Evolutionary conservation across 768 basidiomycete species (phyloP).

Genomic region (Lactarius vividus): DNA sequence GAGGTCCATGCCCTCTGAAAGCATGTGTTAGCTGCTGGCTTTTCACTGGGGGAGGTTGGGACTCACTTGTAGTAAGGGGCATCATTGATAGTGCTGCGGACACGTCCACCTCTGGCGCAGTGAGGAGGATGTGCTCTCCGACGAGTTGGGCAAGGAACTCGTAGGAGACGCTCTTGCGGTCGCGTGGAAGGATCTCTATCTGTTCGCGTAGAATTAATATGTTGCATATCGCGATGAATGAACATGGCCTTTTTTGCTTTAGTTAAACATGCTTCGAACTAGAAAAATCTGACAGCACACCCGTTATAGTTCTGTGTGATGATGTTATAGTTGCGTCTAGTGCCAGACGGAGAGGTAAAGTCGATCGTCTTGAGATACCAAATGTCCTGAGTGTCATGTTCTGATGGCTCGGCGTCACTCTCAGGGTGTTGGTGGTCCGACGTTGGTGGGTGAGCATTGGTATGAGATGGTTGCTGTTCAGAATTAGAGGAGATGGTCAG

Average conservation of each 20-base stretch:
- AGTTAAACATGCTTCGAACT: slow-evolving; percentile 5
- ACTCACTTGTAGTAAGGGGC: slow-evolving; percentile 53
- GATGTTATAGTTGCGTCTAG: slow-evolving; percentile 47
- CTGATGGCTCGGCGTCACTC: not conserved
- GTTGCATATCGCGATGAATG: slow-evolving; percentile 91
- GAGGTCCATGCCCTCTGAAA: slow-evolving; percentile 79
- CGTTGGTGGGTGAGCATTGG: not conserved
- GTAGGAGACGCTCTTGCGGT: slow-evolving; percentile 74
- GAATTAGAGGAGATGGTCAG: not conserved
- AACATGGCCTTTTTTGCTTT: slow-evolving; percentile 65
- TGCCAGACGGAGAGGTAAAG: slow-evolving; percentile 42
- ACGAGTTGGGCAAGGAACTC: slow-evolving; percentile 81
- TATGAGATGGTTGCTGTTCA: not conserved
- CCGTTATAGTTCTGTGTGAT: slow-evolving; percentile 85
- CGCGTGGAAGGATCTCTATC: slow-evolving; percentile 66
- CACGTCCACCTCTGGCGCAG: slow-evolving; percentile 58
- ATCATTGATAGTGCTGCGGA: slow-evolving; percentile 72
- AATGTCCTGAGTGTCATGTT: slow-evolving; percentile 42
- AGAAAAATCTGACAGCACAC: slow-evolving; percentile 41
- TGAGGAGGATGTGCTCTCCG: slow-evolving; percentile 72
- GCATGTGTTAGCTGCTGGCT: not conserved
- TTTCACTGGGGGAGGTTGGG: not conserved
- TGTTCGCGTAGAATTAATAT: slow-evolving; percentile 83
- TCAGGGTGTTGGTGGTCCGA: not conserved
- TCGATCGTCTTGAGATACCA: slow-evolving; percentile 74